Conservation (phyloP, 805 yeast genomes). For the Lachancea lanzarotensis region DNA sequence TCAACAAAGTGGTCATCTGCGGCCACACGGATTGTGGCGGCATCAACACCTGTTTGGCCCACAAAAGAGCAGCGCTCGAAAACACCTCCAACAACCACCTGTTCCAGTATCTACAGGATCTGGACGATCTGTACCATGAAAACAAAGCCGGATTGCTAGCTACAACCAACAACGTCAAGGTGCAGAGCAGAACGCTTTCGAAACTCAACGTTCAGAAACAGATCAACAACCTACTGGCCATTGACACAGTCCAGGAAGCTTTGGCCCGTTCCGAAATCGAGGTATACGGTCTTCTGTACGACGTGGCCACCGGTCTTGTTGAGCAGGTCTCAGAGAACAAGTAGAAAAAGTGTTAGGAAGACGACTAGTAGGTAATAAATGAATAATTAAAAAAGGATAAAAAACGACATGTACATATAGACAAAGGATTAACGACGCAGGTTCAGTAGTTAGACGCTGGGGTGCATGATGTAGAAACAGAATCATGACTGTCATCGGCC, state of each 20-base stretch:
- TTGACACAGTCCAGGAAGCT: slow-evolving; percentile 57
- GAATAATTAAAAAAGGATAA: too few relatives aligned
- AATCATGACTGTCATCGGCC: too few relatives aligned
- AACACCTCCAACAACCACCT: slow-evolving; percentile 47
- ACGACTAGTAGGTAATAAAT: too few relatives aligned
- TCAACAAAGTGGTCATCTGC: slow-evolving; percentile 74
- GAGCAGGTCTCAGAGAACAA: slow-evolving; percentile 26
- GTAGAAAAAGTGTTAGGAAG: neutral
- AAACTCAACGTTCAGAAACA: slow-evolving; percentile 74
- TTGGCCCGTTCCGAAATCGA: slow-evolving; percentile 55
- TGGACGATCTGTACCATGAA: slow-evolving; percentile 61
- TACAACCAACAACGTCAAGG: slow-evolving; percentile 42
- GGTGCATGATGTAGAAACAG: too few relatives aligned
- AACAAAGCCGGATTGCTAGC: slow-evolving; percentile 45
- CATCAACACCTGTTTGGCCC: slow-evolving; percentile 67
- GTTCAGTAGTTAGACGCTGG: too few relatives aligned
- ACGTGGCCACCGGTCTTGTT: slow-evolving; percentile 69
- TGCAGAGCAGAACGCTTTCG: slow-evolving; percentile 54
- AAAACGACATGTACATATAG: too few relatives aligned
- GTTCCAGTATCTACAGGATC: slow-evolving; percentile 47
- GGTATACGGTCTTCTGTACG: slow-evolving; percentile 79
- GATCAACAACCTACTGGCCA: slow-evolving; percentile 53
- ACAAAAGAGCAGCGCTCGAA: slow-evolving; percentile 37
- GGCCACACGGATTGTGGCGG: slow-evolving; percentile 98
- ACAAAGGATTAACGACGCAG: too few relatives aligned